phyloP scores from a whole-genome alignment of 2,329 filamentous ascomycete genomes.

The Waltergamsia citrina region DNA sequence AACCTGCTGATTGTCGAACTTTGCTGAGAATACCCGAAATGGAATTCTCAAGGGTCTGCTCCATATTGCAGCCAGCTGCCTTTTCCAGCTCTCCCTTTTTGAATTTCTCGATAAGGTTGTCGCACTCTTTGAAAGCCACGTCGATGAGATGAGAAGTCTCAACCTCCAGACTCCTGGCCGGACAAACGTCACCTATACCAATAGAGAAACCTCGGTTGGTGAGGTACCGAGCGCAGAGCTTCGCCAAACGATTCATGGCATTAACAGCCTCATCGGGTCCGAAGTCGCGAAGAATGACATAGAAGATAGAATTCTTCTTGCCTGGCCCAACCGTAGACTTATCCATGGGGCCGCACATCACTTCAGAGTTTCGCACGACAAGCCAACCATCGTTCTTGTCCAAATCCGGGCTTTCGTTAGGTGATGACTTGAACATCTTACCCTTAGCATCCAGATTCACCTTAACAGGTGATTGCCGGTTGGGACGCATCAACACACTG shows the following conservation, averaged over 20 bases:
- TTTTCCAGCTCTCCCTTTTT: slow-evolving; percentile 76
- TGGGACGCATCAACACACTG: slow-evolving; percentile 83
- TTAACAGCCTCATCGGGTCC: slow-evolving; percentile 80
- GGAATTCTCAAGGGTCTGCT: slow-evolving; percentile 82
- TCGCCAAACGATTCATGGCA: slow-evolving; percentile 90
- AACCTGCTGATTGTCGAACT: slow-evolving; percentile 84
- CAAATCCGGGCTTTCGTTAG: slow-evolving; percentile 55
- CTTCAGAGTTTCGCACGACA: slow-evolving; percentile 88
- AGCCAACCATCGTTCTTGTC: slow-evolving; percentile 85
- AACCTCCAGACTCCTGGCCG: slow-evolving; percentile 58
- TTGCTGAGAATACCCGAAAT: slow-evolving; percentile 88
- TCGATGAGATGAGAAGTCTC: slow-evolving; percentile 71
- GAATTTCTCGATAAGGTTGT: slow-evolving; percentile 73
- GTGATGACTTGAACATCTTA: slow-evolving; percentile 62
- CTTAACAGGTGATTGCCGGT: slow-evolving; percentile 69
- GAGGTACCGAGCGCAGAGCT: slow-evolving; percentile 79
- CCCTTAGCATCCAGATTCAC: slow-evolving; percentile 93
- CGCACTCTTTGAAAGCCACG: slow-evolving; percentile 70
- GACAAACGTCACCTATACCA: slow-evolving; percentile 89
- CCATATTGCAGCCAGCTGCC: slow-evolving; percentile 80
- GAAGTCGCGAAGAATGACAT: slow-evolving; percentile 91
- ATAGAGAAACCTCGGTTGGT: slow-evolving; percentile 93
- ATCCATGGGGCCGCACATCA: slow-evolving; percentile 97
- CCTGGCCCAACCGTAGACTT: slow-evolving; percentile 95
- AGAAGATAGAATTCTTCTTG: slow-evolving; percentile 97